Evolutionary conservation across 2,329 filamentous ascomycete species (phyloP).

Genomic region (Lachnellula cervina): DNA sequence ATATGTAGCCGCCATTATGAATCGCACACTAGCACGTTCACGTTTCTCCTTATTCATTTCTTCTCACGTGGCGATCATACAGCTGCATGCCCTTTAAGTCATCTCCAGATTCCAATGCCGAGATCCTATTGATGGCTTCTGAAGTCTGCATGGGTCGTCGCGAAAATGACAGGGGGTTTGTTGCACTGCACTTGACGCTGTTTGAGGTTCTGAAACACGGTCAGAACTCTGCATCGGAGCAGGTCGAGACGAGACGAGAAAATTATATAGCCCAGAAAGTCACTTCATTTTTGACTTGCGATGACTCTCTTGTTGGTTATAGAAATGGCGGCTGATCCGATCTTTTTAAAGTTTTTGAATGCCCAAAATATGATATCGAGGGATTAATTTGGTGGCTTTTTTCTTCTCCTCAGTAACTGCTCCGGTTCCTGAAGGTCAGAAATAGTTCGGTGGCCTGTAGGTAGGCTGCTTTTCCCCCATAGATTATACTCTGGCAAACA

Average conservation of each 20-base stretch:
- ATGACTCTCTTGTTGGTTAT: too few species aligned
- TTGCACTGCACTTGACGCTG: not conserved
- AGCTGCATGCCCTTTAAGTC: not conserved
- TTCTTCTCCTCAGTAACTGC: too few species aligned
- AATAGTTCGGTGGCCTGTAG: too few species aligned
- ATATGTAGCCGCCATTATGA: not conserved
- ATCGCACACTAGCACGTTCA: not conserved
- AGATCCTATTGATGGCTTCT: not conserved
- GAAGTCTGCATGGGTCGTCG: not conserved
- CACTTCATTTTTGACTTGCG: too few species aligned
- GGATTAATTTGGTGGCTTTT: too few species aligned
- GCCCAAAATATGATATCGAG: too few species aligned
- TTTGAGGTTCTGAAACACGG: not conserved
- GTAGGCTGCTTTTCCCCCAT: too few species aligned
- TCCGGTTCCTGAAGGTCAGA: too few species aligned
- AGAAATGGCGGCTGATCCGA: too few species aligned
- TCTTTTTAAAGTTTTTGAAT: too few species aligned
- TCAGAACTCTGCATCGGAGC: not conserved
- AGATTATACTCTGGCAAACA: too few species aligned
- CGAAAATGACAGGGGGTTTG: not conserved
- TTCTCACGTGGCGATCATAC: conserved; percentile 4
- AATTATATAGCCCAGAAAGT: not conserved
- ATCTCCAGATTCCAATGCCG: not conserved
- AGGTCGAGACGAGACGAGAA: not conserved
- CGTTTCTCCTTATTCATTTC: not conserved